Conservation (phyloP, 495 filamentous ascomycete species). For the Pyrenula aspistea region DNA sequence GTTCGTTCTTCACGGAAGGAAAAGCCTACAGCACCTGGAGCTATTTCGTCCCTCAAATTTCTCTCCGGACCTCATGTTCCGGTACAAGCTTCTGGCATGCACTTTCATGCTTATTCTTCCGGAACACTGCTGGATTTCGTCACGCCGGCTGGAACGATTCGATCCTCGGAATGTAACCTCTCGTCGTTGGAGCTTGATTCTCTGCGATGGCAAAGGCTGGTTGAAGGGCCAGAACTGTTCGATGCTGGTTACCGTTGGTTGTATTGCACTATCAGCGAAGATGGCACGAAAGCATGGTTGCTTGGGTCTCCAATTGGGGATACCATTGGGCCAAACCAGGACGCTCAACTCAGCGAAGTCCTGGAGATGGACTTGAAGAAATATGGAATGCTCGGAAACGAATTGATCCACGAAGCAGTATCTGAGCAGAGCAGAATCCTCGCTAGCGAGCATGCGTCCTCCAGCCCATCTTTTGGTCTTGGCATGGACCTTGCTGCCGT, state of each 20-base stretch:
- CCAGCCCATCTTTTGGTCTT: slow-evolving; percentile 44
- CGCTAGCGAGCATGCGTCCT: slow-evolving; percentile 33
- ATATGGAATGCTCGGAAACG: slow-evolving; percentile 79
- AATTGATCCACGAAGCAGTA: slow-evolving; percentile 46
- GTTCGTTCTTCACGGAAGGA: slow-evolving; percentile 59
- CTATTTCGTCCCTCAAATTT: slow-evolving; percentile 83
- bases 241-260: slow-evolving; percentile 84
- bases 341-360: slow-evolving; percentile 89
- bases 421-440: slow-evolving; percentile 43
- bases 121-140: slow-evolving; percentile 87
- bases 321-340: slow-evolving; percentile 41
- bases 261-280: slow-evolving; percentile 87
- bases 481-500: slow-evolving; percentile 70
- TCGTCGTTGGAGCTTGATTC: slow-evolving; percentile 77
- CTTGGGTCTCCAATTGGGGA: slow-evolving; percentile 67
- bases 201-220: slow-evolving; percentile 84
- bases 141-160: slow-evolving; percentile 77
- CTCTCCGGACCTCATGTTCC: slow-evolving; percentile 80
- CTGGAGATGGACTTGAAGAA: slow-evolving; percentile 79
- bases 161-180: slow-evolving; percentile 74
- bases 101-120: slow-evolving; percentile 91
- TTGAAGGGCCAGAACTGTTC: slow-evolving; percentile 88
- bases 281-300: slow-evolving; percentile 90
- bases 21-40: slow-evolving; percentile 66
- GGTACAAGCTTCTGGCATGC: slow-evolving; percentile 73